phyloP scores from a whole-genome alignment of 257 asterid genomes.

The Mentha longifolia region DNA sequence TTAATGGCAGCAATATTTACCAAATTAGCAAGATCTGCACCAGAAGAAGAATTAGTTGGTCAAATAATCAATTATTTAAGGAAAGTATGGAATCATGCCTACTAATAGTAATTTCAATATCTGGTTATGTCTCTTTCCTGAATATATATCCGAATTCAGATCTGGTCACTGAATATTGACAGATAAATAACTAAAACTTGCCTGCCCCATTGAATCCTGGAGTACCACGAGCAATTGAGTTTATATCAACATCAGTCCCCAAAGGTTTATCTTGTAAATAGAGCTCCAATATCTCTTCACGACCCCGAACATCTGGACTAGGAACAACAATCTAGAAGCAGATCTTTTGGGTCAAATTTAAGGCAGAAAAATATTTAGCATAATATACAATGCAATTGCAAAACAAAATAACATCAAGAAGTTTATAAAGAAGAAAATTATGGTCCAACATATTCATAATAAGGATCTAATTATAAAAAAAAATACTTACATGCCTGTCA shows the following conservation, averaged over 20 bases:
- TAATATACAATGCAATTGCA: neutral
- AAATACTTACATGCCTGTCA: constrained; percentile 91
- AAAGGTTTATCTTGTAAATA: constrained; percentile 91
- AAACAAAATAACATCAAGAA: neutral
- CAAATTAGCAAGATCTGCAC: constrained; percentile 85
- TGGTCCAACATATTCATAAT: neutral
- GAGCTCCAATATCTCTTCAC: constrained; percentile 89
- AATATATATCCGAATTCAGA: neutral
- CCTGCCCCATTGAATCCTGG: constrained; percentile 99
- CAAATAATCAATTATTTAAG: constrained; percentile 7
- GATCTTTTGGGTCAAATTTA: constrained; percentile 23
- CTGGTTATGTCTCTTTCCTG: neutral
- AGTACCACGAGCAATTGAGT: constrained; percentile 95
- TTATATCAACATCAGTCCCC: constrained; percentile 80
- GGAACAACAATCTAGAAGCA: constrained; percentile 79
- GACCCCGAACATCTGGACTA: constrained; percentile 94
- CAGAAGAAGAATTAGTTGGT: constrained; percentile 28
- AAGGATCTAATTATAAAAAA: constrained; percentile 17
- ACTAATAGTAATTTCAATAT: neutral
- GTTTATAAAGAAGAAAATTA: neutral
- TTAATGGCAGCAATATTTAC: constrained; percentile 95
- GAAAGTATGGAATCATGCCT: neutral
- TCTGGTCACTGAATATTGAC: neutral
- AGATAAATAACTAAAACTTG: constrained; percentile 30
- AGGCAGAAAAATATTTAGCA: constrained; percentile 21